Percentiles rank a stretch among this genome's conserved stretches.
These are phyloP conservation scores for Podaxis sp. DNA, from an alignment of 768 basidiomycete genomes.

Conservation along the genomic window DNA sequence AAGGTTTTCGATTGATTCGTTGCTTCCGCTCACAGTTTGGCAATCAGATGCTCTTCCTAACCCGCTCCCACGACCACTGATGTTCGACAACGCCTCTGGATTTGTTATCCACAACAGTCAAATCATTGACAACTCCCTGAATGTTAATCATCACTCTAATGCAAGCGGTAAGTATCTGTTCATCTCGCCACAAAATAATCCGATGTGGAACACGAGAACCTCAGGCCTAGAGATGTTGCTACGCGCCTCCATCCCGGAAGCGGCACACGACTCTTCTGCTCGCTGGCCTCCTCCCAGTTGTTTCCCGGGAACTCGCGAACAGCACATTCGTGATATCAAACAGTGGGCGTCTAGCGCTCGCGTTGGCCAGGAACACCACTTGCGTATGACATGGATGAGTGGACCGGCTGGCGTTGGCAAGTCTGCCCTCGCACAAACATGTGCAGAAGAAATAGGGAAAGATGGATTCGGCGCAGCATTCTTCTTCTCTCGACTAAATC, in stretches of 20 bases:
- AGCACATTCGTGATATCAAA: neutral
- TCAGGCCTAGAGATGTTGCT: neutral
- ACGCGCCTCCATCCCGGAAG: neutral
- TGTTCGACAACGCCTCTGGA: neutral
- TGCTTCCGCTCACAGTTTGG: no score
- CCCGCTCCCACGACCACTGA: neutral
- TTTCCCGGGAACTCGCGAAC: neutral
- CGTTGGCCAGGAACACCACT: neutral
- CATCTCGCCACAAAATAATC: neutral
- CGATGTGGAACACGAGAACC: neutral
- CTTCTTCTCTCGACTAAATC: constrained; percentile 4
- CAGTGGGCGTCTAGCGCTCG: neutral
- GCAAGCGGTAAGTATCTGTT: neutral
- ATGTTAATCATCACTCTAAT: neutral
- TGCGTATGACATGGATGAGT: neutral
- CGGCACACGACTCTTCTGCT: neutral
- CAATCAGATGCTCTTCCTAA: no score
- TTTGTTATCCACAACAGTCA: neutral
- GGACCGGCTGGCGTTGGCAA: constrained; percentile 13
- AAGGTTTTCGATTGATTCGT: no score
- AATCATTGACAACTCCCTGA: neutral
- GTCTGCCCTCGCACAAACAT: constrained; percentile 4
- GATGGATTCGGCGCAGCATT: constrained; percentile 6
- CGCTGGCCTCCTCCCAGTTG: neutral
- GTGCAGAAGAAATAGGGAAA: neutral